Evolutionary conservation across 768 basidiomycete species (phyloP).

Genomic region (Pulveroboletus frians): DNA sequence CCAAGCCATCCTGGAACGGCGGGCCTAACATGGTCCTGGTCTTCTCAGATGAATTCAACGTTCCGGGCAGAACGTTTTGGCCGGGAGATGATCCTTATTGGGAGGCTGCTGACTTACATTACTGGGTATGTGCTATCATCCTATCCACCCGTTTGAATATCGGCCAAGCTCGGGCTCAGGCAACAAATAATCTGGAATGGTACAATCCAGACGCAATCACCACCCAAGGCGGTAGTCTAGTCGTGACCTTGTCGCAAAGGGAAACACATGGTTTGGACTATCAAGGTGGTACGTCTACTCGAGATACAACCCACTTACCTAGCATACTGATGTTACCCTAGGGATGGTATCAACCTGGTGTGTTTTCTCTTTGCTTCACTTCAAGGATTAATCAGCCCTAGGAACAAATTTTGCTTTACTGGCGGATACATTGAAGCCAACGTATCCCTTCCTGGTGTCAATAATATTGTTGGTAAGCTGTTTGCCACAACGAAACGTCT

Average conservation of each 20-base stretch:
- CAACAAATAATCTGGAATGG: slow-evolving; percentile 55
- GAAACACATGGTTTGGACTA: slow-evolving; percentile 44
- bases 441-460: slow-evolving; percentile 62
- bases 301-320: slow-evolving; percentile 13
- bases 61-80: slow-evolving; percentile 71
- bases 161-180: slow-evolving; percentile 26
- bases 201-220: slow-evolving; percentile 48
- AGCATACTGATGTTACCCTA: slow-evolving; percentile 35
- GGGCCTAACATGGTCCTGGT: slow-evolving; percentile 54
- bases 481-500: background rate
- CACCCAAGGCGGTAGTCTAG: slow-evolving; percentile 47
- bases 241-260: slow-evolving; percentile 46
- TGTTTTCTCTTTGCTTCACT: slow-evolving; percentile 2
- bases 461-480: slow-evolving; percentile 49
- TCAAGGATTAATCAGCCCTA: slow-evolving; percentile 19
- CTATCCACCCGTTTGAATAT: slow-evolving; percentile 21
- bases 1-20: slow-evolving; percentile 52
- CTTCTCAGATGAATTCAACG: slow-evolving; percentile 81
- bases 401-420: slow-evolving; percentile 90
- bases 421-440: slow-evolving; percentile 69
- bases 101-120: slow-evolving; percentile 51
- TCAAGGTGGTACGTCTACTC: slow-evolving; percentile 31
- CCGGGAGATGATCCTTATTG: slow-evolving; percentile 83
- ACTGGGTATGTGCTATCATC: slow-evolving; percentile 33
- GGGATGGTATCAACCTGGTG: slow-evolving; percentile 45